Conservation (phyloP, 2,329 filamentous ascomycete genomes). For the Chrysoporthe cubensis region DNA sequence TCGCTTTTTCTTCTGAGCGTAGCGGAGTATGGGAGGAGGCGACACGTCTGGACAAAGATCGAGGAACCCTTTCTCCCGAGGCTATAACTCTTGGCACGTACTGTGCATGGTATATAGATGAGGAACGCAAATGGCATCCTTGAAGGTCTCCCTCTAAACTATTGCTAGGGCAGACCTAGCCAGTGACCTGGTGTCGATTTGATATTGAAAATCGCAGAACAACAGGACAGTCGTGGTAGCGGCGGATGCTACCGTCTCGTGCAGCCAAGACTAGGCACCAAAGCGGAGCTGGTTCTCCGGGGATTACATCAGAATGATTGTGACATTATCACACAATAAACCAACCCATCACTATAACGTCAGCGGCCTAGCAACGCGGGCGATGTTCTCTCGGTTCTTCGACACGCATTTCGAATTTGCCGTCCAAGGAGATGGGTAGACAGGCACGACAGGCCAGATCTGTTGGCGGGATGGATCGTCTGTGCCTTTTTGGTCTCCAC, state of each 20-base stretch:
- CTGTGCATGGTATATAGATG: too few relatives aligned
- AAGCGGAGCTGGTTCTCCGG: not conserved
- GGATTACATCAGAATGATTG: not conserved
- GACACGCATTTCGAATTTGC: too few relatives aligned
- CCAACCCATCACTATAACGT: not conserved
- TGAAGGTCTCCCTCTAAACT: not conserved
- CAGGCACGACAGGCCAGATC: not conserved
- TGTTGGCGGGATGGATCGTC: not conserved
- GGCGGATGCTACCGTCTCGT: not conserved
- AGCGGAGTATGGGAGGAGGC: not conserved
- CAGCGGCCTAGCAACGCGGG: too few relatives aligned
- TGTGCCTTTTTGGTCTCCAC: not conserved
- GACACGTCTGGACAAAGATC: not conserved
- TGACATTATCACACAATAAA: not conserved
- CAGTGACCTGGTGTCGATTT: not conserved
- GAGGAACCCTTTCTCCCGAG: not conserved
- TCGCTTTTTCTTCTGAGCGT: not conserved
- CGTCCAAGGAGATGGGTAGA: too few relatives aligned
- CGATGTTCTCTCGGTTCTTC: too few relatives aligned
- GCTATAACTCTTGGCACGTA: not conserved
- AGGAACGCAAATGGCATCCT: not conserved
- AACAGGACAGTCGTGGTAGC: not conserved
- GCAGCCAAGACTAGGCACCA: not conserved
- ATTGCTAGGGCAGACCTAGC: not conserved
- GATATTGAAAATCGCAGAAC: not conserved